Evolutionary conservation across 1,284 basidiomycete genomes (phyloP).

Genomic region (Lentinula novae-zelandiae): DNA sequence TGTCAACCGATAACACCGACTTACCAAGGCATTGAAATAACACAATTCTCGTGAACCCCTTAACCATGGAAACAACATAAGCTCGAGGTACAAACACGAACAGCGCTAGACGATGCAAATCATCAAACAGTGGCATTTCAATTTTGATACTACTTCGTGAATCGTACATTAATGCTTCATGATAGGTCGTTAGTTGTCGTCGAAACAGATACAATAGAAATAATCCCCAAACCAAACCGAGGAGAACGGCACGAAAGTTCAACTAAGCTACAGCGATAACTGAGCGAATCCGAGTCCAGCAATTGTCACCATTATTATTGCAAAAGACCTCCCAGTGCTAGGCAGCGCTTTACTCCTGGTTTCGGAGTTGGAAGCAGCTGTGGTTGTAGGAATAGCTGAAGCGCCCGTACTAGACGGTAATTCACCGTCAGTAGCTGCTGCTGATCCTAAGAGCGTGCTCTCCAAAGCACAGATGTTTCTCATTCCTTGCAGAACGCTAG

Average conservation of each 20-base stretch:
- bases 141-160: neutral
- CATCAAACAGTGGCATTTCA: neutral
- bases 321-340: neutral
- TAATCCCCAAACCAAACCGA: neutral
- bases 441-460: conserved; percentile 50
- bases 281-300: neutral
- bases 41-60: too few relatives aligned
- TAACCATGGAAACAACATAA: neutral
- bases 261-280: neutral
- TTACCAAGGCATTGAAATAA: neutral
- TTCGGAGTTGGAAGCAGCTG: neutral
- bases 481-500: conserved; percentile 45
- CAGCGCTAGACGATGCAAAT: too few relatives aligned
- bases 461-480: conserved; percentile 48
- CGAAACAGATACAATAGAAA: neutral
- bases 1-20: neutral
- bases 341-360: neutral
- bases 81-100: too few relatives aligned
- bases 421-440: conserved; percentile 43
- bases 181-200: too few relatives aligned
- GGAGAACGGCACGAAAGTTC: neutral
- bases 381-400: conserved; percentile 6
- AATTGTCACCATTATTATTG: neutral
- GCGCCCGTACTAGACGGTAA: conserved; percentile 21
- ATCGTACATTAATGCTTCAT: neutral